These are phyloP conservation scores for Boletus reticuloceps DNA, from an alignment of 768 basidiomycete genomes.

Conservation along the genomic window DNA sequence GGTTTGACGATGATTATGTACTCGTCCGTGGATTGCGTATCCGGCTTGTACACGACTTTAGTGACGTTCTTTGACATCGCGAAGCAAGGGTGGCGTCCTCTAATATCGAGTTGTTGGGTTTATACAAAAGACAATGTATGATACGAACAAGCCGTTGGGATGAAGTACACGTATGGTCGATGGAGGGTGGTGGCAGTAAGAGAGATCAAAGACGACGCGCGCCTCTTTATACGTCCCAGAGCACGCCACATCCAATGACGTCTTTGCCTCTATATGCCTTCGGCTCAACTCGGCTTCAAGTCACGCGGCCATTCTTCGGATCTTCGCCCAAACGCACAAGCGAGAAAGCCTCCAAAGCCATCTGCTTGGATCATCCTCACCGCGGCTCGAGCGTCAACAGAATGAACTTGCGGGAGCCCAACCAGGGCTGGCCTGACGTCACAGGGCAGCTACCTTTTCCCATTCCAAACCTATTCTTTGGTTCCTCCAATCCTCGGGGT, in stretches of 20 bases:
- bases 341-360: not conserved
- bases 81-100: not conserved
- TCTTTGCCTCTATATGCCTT: not conserved
- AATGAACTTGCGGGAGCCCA: too few species aligned
- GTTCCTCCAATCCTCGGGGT: slow-evolving; percentile 11
- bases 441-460: slow-evolving; percentile 21
- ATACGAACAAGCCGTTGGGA: slow-evolving; percentile 5
- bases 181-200: slow-evolving; percentile 2
- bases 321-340: not conserved
- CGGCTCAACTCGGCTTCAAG: slow-evolving; percentile 13
- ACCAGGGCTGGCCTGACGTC: not conserved
- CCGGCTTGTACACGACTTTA: slow-evolving; percentile 80
- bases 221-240: slow-evolving; percentile 22
- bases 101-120: slow-evolving; percentile 5
- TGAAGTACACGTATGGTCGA: not conserved
- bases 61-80: slow-evolving; percentile 49
- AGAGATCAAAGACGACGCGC: not conserved
- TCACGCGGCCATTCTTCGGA: slow-evolving; percentile 30
- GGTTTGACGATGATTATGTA: slow-evolving; percentile 68
- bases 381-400: too few species aligned
- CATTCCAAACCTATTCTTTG: slow-evolving; percentile 20
- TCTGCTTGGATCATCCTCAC: not conserved
- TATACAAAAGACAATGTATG: slow-evolving; percentile 8
- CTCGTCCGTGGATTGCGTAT: slow-evolving; percentile 68
- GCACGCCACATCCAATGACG: slow-evolving; percentile 25